These are phyloP conservation scores for Candida ortonii DNA, from an alignment of 805 yeast species.

Conservation along the genomic window DNA sequence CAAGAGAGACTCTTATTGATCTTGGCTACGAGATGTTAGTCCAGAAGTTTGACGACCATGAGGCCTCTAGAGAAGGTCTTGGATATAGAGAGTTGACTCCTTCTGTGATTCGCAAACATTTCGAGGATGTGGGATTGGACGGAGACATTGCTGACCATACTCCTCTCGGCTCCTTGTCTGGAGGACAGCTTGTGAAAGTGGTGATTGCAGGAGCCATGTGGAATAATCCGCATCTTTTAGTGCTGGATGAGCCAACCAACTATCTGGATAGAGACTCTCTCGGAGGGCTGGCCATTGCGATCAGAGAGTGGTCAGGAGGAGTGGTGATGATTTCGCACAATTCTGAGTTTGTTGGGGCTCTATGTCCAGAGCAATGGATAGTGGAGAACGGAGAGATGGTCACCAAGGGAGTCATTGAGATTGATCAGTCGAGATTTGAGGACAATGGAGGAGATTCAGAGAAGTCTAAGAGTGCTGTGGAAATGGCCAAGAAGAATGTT, in stretches of 20 bases:
- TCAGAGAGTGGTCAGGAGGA: constrained; percentile 97
- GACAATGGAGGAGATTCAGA: constrained; percentile 60
- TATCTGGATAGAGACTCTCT: constrained; percentile 96
- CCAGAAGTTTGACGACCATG: constrained; percentile 95
- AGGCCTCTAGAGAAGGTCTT: constrained; percentile 98
- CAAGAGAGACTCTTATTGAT: constrained; percentile 75
- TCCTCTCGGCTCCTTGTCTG: constrained; percentile 92
- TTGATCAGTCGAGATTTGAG: constrained; percentile 79
- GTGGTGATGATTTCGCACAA: constrained; percentile 98
- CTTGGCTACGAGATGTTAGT: constrained; percentile 88
- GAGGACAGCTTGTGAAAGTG: constrained; percentile 97
- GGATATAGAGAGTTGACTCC: constrained; percentile 96
- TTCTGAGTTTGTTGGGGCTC: constrained; percentile 93
- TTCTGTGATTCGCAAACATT: constrained; percentile 90
- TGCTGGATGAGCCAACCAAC: constrained; percentile 97
- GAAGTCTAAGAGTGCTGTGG: constrained; percentile 43
- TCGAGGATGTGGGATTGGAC: constrained; percentile 95
- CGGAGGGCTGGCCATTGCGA: constrained; percentile 96
- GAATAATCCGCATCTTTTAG: constrained; percentile 97
- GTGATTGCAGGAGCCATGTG: constrained; percentile 99
- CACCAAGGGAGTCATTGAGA: constrained; percentile 73
- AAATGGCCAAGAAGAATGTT: constrained; percentile 45
- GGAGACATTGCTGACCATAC: constrained; percentile 99
- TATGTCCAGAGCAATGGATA: constrained; percentile 98
- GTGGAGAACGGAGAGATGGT: constrained; percentile 90